These are phyloP conservation scores for Phytopythium litorale DNA, from an alignment of 352 stramenopile genomes.

Conservation along the genomic window DNA sequence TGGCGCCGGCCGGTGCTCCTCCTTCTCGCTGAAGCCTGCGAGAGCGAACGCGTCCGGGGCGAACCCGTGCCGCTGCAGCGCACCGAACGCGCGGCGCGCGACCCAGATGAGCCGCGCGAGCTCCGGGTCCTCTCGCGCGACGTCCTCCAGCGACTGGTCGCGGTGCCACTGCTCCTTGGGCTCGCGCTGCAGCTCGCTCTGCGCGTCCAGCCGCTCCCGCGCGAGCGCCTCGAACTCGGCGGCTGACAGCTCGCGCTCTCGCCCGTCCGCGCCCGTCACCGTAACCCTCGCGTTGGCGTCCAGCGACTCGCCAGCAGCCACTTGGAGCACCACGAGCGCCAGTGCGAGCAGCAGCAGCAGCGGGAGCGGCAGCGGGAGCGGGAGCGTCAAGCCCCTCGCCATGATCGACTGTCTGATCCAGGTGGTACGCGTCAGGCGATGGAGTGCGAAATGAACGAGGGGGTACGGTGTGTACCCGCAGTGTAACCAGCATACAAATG, in stretches of 20 bases:
- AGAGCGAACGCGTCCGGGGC: slow-evolving; percentile 42
- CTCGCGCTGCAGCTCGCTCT: slow-evolving; percentile 25
- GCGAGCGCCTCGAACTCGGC: slow-evolving; percentile 39
- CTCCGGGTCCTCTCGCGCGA: slow-evolving; percentile 30
- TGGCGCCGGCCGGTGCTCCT: slow-evolving; percentile 8
- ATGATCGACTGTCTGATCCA: background rate
- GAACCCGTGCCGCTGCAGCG: slow-evolving; percentile 58
- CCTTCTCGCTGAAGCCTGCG: slow-evolving; percentile 52
- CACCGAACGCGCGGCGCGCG: slow-evolving; percentile 37
- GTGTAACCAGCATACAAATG: too few relatives aligned
- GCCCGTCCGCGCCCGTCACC: slow-evolving; percentile 38
- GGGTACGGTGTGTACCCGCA: too few relatives aligned
- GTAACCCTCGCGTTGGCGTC: slow-evolving; percentile 21
- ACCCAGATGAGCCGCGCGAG: slow-evolving; percentile 49
- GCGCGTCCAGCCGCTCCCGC: slow-evolving; percentile 24
- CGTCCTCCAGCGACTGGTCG: slow-evolving; percentile 30
- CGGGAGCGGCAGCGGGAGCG: slow-evolving; percentile 4
- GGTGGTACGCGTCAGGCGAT: too few relatives aligned
- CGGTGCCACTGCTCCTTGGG: slow-evolving; percentile 17
- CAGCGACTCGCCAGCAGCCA: slow-evolving; percentile 5
- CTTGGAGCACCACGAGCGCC: slow-evolving; percentile 1
- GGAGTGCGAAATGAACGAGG: too few relatives aligned
- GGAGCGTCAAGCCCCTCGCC: background rate
- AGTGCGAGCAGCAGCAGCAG: slow-evolving; percentile 10
- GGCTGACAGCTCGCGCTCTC: slow-evolving; percentile 38